Percentiles rank a stretch among this genome's conserved stretches.
Evolutionary conservation across 768 basidiomycete species (phyloP).

Genomic region (Boletus pseudopeckii): DNA sequence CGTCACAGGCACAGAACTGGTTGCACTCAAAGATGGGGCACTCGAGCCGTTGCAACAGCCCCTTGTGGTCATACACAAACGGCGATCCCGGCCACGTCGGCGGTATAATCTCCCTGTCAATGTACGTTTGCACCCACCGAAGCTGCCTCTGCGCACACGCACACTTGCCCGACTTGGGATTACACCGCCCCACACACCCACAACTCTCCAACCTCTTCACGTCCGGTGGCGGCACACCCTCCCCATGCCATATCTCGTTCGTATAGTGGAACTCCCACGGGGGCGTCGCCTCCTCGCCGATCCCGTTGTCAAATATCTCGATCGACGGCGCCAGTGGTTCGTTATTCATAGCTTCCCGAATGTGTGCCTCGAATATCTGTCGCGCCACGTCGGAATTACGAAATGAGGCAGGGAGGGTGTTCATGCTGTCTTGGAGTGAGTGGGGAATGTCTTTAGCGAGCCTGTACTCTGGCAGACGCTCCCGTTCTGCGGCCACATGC

Average conservation of each 20-base stretch:
- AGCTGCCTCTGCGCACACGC: constrained; percentile 62
- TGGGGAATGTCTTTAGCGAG: constrained; percentile 56
- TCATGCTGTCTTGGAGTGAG: constrained; percentile 62
- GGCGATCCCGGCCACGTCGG: constrained; percentile 42
- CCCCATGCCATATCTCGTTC: constrained; percentile 73
- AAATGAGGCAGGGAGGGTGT: constrained; percentile 42
- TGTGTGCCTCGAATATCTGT: constrained; percentile 59
- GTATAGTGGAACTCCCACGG: constrained; percentile 87
- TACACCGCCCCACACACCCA: constrained; percentile 70
- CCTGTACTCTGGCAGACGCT: constrained; percentile 21
- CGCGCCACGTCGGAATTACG: constrained; percentile 44
- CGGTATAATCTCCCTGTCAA: constrained; percentile 16
- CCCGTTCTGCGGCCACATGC: constrained; percentile 12
- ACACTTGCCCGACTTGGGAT: constrained; percentile 71
- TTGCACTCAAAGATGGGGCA: constrained; percentile 87
- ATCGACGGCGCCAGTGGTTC: constrained; percentile 72
- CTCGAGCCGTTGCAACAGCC: constrained; percentile 45
- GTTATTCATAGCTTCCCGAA: constrained; percentile 58
- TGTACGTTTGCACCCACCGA: constrained; percentile 28
- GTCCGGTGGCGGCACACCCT: constrained; percentile 66
- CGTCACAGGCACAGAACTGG: constrained; percentile 73
- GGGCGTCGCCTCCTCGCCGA: constrained; percentile 69
- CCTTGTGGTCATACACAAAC: constrained; percentile 68
- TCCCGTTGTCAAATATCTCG: constrained; percentile 54
- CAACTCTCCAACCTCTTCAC: constrained; percentile 59